phyloP scores from a whole-genome alignment of 257 asterid genomes.

The Marsdenia floribunda region DNA sequence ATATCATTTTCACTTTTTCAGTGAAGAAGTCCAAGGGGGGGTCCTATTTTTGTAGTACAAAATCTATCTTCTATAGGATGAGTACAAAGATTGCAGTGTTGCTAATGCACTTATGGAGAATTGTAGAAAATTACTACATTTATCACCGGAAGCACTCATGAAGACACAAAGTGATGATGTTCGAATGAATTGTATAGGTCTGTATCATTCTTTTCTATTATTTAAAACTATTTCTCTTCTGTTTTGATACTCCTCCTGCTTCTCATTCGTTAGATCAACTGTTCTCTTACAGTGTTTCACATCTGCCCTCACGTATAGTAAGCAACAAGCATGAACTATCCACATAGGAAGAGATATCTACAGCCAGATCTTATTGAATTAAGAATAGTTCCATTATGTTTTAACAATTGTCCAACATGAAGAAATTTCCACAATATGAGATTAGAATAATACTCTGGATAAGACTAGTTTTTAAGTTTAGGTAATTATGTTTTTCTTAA shows the following conservation, averaged over 20 bases:
- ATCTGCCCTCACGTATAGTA: no score
- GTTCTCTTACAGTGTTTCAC: neutral
- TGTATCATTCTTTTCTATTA: neutral
- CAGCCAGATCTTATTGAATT: neutral
- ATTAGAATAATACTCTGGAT: neutral
- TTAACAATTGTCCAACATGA: neutral
- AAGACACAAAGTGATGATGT: slow-evolving; percentile 86
- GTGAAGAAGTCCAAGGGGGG: slow-evolving; percentile 94
- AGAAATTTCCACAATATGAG: neutral
- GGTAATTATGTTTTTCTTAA: neutral
- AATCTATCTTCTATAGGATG: slow-evolving; percentile 50
- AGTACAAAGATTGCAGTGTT: no score
- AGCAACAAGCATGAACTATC: neutral
- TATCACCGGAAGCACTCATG: no score
- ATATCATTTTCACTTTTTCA: slow-evolving; percentile 29
- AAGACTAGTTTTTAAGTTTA: neutral
- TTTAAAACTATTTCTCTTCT: neutral
- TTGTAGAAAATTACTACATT: no score
- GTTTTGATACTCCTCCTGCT: neutral
- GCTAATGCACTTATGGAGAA: no score
- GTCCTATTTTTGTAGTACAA: slow-evolving; percentile 71
- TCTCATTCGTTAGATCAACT: neutral
- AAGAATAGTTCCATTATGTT: neutral
- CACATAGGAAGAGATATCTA: neutral
- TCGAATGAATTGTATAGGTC: slow-evolving; percentile 81